Percentiles rank a stretch among this genome's conserved stretches.
phyloP scores from a whole-genome alignment of 768 basidiomycete genomes.

The Suillus spraguei region DNA sequence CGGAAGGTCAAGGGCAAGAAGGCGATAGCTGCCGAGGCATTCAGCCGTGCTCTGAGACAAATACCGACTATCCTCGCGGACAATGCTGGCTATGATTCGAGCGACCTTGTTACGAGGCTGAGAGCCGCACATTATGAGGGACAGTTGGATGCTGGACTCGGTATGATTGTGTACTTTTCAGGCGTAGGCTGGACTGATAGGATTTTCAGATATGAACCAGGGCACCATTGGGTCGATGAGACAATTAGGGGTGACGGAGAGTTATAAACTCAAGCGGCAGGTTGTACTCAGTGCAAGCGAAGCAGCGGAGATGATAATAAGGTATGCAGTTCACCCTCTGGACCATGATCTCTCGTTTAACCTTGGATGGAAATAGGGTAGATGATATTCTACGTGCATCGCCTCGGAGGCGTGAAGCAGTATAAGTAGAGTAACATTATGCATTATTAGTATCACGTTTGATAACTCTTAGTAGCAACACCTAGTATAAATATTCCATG shows the following conservation, averaged over 20 bases:
- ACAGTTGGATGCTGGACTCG: conserved; percentile 80
- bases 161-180: conserved; percentile 45
- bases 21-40: conserved; percentile 93
- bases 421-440: conserved; percentile 37
- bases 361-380: conserved; percentile 51
- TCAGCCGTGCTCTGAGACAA: conserved; percentile 84
- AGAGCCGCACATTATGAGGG: conserved; percentile 96
- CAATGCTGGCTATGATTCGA: conserved; percentile 98
- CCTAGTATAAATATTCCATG: neutral
- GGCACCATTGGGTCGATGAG: conserved; percentile 67
- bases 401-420: conserved; percentile 84
- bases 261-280: conserved; percentile 96
- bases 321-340: conserved; percentile 47
- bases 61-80: conserved; percentile 97
- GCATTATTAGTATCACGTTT: neutral
- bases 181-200: conserved; percentile 1
- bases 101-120: conserved; percentile 89
- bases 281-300: conserved; percentile 94
- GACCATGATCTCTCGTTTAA: conserved; percentile 8
- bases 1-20: conserved; percentile 90
- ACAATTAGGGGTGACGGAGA: conserved; percentile 89
- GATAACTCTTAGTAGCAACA: neutral
- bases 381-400: conserved; percentile 90
- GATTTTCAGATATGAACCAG: conserved; percentile 29
- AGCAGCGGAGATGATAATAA: conserved; percentile 97